A percentile compares a stretch with the other conserved stretches of the same genome.
phyloP scores from a whole-genome alignment of 768 basidiomycete species.

The Boletus subcaerulescens region DNA sequence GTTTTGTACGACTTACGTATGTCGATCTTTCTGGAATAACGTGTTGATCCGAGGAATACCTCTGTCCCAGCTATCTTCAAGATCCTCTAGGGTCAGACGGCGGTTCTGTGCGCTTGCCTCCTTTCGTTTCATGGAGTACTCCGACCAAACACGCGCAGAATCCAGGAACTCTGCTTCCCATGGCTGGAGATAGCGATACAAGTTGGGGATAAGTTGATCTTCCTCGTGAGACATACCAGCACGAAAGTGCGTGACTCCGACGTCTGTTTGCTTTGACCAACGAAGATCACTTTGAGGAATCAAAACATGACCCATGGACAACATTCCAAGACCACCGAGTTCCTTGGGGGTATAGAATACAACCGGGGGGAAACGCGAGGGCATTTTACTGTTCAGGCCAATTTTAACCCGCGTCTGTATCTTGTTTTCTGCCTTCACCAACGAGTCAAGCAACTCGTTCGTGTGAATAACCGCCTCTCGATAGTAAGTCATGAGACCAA shows the following conservation, averaged over 20 bases:
- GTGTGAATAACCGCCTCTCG: slow-evolving; percentile 98
- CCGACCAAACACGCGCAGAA: slow-evolving; percentile 98
- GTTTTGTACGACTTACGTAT: slow-evolving; percentile 55
- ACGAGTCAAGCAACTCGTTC: slow-evolving; percentile 89
- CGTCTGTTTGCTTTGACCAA: slow-evolving; percentile 98
- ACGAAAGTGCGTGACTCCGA: slow-evolving; percentile 97
- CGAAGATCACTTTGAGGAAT: slow-evolving; percentile 97
- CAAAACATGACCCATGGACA: slow-evolving; percentile 98
- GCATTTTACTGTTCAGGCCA: slow-evolving; percentile 99
- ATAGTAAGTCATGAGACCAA: slow-evolving; percentile 97
- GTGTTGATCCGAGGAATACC: slow-evolving; percentile 99
- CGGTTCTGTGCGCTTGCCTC: slow-evolving; percentile 99
- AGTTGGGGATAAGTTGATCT: slow-evolving; percentile 92
- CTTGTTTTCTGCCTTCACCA: slow-evolving; percentile 99
- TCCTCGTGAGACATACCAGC: slow-evolving; percentile 98
- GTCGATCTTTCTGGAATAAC: slow-evolving; percentile 97
- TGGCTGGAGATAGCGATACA: slow-evolving; percentile 95
- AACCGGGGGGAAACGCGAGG: slow-evolving; percentile 95
- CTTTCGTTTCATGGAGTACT: slow-evolving; percentile 99
- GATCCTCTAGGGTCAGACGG: slow-evolving; percentile 92
- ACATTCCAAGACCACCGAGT: slow-evolving; percentile 96
- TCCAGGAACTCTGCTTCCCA: slow-evolving; percentile 99
- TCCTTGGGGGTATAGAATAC: slow-evolving; percentile 98
- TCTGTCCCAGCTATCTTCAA: slow-evolving; percentile 98
- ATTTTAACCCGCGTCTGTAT: slow-evolving; percentile 99